Percentiles rank a stretch among this genome's conserved stretches.
These are phyloP conservation scores for Termitomyces heimii DNA, from an alignment of 768 basidiomycete species.

Conservation along the genomic window DNA sequence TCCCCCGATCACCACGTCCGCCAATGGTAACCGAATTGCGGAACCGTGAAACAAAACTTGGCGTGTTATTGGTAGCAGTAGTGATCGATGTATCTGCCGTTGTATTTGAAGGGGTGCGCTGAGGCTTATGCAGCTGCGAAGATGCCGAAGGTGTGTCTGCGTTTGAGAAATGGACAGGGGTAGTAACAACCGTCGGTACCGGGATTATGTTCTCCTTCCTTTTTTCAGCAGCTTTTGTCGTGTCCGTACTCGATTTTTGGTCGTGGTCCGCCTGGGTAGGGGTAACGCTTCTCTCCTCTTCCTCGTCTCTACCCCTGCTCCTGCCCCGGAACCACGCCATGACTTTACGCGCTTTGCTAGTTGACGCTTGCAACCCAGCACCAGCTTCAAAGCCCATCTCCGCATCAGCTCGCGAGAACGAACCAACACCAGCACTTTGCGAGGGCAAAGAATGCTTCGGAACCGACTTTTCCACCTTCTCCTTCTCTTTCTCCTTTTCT, in stretches of 20 bases:
- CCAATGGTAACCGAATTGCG: constrained; percentile 45
- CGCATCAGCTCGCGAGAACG: constrained; percentile 15
- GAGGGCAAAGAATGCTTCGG: constrained; percentile 2
- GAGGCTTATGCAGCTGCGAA: constrained; percentile 19
- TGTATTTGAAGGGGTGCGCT: constrained; percentile 38
- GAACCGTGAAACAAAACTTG: constrained; percentile 41
- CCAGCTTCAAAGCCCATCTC: constrained; percentile 26
- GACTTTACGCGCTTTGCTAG: constrained; percentile 89
- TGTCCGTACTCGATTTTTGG: neutral
- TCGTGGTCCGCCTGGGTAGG: constrained; percentile 24
- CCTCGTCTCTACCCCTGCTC: constrained; percentile 37
- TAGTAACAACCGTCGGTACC: constrained; percentile 35
- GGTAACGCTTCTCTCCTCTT: constrained; percentile 17
- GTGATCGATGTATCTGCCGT: constrained; percentile 35
- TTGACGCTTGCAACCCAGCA: constrained; percentile 54
- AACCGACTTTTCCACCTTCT: neutral
- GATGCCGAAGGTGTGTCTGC: constrained; percentile 17
- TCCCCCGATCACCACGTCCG: constrained; percentile 16
- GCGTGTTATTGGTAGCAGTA: constrained; percentile 16
- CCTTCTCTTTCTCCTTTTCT: neutral
- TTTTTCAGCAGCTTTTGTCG: neutral
- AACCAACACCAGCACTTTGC: constrained; percentile 9
- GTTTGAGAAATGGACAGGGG: constrained; percentile 20
- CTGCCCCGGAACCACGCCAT: constrained; percentile 97
- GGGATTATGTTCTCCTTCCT: constrained; percentile 17